These are phyloP conservation scores for Bipolaris victoriae DNA, from an alignment of 2,329 filamentous ascomycete genomes.

Conservation along the genomic window DNA sequence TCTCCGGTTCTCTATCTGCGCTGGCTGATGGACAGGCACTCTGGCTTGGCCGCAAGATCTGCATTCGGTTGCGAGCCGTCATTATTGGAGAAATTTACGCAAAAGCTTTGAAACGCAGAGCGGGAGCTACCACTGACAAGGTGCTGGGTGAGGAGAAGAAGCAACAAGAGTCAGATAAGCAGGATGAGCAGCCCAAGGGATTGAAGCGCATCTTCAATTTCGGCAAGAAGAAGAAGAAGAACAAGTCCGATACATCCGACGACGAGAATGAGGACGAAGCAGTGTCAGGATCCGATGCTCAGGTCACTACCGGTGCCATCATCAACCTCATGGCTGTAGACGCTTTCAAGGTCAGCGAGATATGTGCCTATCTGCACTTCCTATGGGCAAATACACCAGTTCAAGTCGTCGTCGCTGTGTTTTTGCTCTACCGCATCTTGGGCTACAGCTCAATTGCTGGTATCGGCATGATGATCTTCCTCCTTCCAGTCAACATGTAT, in stretches of 20 bases:
- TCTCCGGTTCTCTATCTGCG: conserved; percentile 81
- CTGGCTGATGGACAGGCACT: conserved; percentile 84
- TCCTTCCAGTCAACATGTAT: conserved; percentile 87
- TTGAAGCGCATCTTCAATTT: conserved; percentile 60
- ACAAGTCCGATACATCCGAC: conserved; percentile 50
- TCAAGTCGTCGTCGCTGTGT: conserved; percentile 80
- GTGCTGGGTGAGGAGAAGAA: conserved; percentile 67
- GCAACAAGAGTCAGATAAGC: conserved; percentile 47
- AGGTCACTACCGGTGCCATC: conserved; percentile 95
- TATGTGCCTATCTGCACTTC: conserved; percentile 94
- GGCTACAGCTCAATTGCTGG: conserved; percentile 93
- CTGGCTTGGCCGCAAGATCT: conserved; percentile 93
- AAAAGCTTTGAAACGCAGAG: conserved; percentile 90
- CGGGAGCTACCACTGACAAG: conserved; percentile 75
- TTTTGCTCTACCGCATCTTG: conserved; percentile 85
- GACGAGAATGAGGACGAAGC: conserved; percentile 35
- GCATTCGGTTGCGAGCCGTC: conserved; percentile 89
- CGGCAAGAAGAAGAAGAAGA: conserved; percentile 65
- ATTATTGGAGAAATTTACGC: conserved; percentile 98
- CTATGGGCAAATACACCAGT: conserved; percentile 91
- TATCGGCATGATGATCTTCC: conserved; percentile 84
- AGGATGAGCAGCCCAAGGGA: conserved; percentile 50
- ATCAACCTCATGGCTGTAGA: conserved; percentile 99
- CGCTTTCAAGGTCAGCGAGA: conserved; percentile 96
- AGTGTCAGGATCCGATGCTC: conserved; percentile 61